Evolutionary conservation across 2,329 filamentous ascomycete genomes (phyloP).

Genomic region (Diaporthe sp.): DNA sequence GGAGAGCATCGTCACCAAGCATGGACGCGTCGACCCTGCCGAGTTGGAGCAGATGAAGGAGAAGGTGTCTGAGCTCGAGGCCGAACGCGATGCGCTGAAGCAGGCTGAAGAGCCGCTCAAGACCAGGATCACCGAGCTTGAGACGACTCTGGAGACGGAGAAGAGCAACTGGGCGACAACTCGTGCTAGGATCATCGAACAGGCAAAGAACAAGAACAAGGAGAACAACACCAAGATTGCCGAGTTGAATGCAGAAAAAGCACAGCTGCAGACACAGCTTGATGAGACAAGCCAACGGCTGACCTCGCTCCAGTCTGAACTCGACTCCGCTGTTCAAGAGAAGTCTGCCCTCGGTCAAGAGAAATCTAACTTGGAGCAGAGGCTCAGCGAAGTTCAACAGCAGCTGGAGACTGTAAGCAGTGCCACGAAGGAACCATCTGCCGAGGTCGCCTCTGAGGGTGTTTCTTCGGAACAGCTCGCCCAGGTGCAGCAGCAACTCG

Average conservation of each 20-base stretch:
- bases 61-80: slow-evolving; percentile 76
- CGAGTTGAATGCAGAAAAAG: slow-evolving; percentile 68
- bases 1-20: slow-evolving; percentile 95
- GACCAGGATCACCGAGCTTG: slow-evolving; percentile 66
- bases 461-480: slow-evolving; percentile 63
- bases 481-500: slow-evolving; percentile 63
- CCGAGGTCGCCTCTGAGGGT: slow-evolving; percentile 49
- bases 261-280: slow-evolving; percentile 65
- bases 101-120: slow-evolving; percentile 65
- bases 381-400: slow-evolving; percentile 60
- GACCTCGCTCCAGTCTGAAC: slow-evolving; percentile 62
- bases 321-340: slow-evolving; percentile 63
- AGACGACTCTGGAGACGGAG: slow-evolving; percentile 67
- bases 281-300: slow-evolving; percentile 59
- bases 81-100: slow-evolving; percentile 73
- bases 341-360: slow-evolving; percentile 43
- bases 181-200: slow-evolving; percentile 69
- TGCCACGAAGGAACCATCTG: slow-evolving; percentile 45
- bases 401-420: slow-evolving; percentile 41
- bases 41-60: slow-evolving; percentile 92
- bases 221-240: slow-evolving; percentile 66
- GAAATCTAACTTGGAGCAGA: slow-evolving; percentile 49
- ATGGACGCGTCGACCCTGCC: slow-evolving; percentile 93
- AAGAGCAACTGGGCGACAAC: slow-evolving; percentile 67
- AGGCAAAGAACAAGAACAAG: slow-evolving; percentile 73